phyloP scores from a whole-genome alignment of 129 eudicot species.

The Gnaphalium uliginosum region DNA sequence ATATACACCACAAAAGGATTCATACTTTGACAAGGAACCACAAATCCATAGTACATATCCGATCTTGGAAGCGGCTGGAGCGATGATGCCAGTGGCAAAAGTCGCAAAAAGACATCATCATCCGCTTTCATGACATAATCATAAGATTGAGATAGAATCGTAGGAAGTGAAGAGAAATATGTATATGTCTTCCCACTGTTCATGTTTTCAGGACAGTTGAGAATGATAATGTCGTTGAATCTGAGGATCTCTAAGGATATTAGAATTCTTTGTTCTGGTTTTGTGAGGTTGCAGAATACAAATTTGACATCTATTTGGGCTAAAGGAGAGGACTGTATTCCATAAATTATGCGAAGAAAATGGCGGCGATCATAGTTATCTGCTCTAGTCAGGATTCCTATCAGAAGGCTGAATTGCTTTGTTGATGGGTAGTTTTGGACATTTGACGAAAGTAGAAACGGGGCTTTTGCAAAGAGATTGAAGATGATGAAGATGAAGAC shows the following conservation, averaged over 20 bases:
- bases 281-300: constrained; percentile 74
- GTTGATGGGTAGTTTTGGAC: constrained; percentile 29
- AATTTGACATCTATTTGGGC: constrained; percentile 63
- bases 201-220: constrained; percentile 72
- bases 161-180: constrained; percentile 71
- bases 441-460: constrained; percentile 22
- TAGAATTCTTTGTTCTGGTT: constrained; percentile 54
- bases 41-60: constrained; percentile 72
- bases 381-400: constrained; percentile 65
- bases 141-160: constrained; percentile 44
- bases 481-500: constrained; percentile 47
- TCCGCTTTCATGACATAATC: constrained; percentile 83
- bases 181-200: constrained; percentile 69
- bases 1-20: constrained; percentile 65
- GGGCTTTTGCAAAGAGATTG: constrained; percentile 47
- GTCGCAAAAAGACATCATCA: constrained; percentile 68
- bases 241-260: constrained; percentile 63
- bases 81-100: constrained; percentile 51
- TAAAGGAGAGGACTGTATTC: constrained; percentile 52
- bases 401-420: constrained; percentile 51
- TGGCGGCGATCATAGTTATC: constrained; percentile 64
- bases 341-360: constrained; percentile 80
- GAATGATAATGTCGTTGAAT: constrained; percentile 64
- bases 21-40: constrained; percentile 81
- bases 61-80: constrained; percentile 53